Conservation (phyloP, 1,284 basidiomycete species). For the Leccinum brunneo-olivaceum region DNA sequence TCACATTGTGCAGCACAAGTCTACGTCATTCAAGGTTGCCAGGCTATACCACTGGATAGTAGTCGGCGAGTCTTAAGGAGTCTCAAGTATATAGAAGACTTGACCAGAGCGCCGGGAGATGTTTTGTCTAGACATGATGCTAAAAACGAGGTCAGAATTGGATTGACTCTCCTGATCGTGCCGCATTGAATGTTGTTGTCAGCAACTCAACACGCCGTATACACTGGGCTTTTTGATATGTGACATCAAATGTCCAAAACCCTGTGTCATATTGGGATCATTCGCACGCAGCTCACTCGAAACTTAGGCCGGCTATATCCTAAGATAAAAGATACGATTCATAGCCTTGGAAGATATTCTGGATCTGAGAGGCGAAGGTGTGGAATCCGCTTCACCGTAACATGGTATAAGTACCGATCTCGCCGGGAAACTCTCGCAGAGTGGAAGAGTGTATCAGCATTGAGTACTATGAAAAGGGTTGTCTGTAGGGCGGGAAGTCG, state of each 20-base stretch:
- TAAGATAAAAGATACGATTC: constrained; percentile 30
- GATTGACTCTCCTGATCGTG: too few relatives aligned
- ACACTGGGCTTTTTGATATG: too few relatives aligned
- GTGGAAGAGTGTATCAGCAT: constrained; percentile 20
- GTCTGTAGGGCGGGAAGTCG: constrained; percentile 31
- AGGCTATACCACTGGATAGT: constrained; percentile 35
- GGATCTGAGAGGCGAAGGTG: constrained; percentile 9
- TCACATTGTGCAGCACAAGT: constrained; percentile 26
- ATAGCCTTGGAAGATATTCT: constrained; percentile 23
- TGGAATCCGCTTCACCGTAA: not conserved
- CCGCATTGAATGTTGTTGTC: not conserved
- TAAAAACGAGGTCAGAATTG: not conserved
- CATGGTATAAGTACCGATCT: too few relatives aligned
- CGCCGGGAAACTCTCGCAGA: constrained; percentile 13
- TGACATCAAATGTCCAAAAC: constrained; percentile 12
- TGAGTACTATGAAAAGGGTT: constrained; percentile 18
- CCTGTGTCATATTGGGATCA: constrained; percentile 21
- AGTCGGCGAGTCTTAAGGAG: constrained; percentile 29
- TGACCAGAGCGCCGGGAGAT: constrained; percentile 35
- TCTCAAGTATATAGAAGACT: constrained; percentile 37
- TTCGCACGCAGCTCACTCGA: constrained; percentile 27
- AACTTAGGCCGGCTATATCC: constrained; percentile 22
- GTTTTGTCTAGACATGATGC: constrained; percentile 32
- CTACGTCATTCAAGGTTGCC: constrained; percentile 36
- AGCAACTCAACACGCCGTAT: not conserved